These are phyloP conservation scores for Boletus reticulatus DNA, from an alignment of 768 basidiomycete species.

Conservation along the genomic window DNA sequence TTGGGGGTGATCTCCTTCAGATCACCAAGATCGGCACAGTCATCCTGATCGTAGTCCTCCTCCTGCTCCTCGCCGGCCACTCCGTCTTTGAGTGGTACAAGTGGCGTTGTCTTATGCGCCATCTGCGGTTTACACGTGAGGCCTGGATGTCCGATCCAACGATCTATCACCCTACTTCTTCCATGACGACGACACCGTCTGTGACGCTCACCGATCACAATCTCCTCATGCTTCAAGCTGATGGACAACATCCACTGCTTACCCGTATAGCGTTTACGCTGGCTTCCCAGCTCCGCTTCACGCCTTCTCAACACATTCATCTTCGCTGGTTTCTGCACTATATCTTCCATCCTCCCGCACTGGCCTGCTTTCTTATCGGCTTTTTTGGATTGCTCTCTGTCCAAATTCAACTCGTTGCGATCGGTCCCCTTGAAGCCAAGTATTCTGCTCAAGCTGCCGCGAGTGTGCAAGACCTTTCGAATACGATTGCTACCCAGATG, in stretches of 20 bases:
- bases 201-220: slow-evolving; percentile 72
- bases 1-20: slow-evolving; percentile 76
- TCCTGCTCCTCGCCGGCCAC: slow-evolving; percentile 71
- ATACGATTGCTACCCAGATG: slow-evolving; percentile 68
- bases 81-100: slow-evolving; percentile 86
- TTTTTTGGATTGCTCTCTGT: slow-evolving; percentile 85
- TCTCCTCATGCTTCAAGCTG: slow-evolving; percentile 69
- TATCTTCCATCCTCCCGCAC: slow-evolving; percentile 86
- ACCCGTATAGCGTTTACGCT: slow-evolving; percentile 60
- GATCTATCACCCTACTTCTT: slow-evolving; percentile 38
- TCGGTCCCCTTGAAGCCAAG: slow-evolving; percentile 68
- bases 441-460: slow-evolving; percentile 62
- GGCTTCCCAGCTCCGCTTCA: slow-evolving; percentile 49
- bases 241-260: slow-evolving; percentile 70
- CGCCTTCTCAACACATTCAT: slow-evolving; percentile 61
- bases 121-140: slow-evolving; percentile 68
- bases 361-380: slow-evolving; percentile 92
- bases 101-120: slow-evolving; percentile 68
- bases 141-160: slow-evolving; percentile 78
- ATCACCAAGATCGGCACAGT: slow-evolving; percentile 77
- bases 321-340: slow-evolving; percentile 90
- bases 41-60: slow-evolving; percentile 67
- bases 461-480: slow-evolving; percentile 64
- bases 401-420: slow-evolving; percentile 79
- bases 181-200: slow-evolving; percentile 39